These are phyloP conservation scores for Phytophthora ramorum DNA, from an alignment of 352 stramenopile species.

Conservation along the genomic window DNA sequence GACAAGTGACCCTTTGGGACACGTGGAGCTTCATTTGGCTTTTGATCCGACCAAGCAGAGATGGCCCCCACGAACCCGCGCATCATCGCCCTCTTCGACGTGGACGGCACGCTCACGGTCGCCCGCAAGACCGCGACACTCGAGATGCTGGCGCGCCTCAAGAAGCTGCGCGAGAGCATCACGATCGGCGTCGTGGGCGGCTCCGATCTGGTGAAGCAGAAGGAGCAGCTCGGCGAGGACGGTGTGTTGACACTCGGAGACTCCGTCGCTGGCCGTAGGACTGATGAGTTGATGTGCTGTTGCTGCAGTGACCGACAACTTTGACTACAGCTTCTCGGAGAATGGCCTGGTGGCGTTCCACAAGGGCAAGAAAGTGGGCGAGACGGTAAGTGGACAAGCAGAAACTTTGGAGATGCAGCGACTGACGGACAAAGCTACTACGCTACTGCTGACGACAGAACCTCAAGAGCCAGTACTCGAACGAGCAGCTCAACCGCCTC, in stretches of 20 bases:
- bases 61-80: slow-evolving; percentile 85
- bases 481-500: slow-evolving; percentile 98
- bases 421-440: background rate
- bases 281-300: background rate
- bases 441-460: slow-evolving; percentile 53
- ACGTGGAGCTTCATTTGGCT: background rate
- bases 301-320: slow-evolving; percentile 90
- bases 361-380: slow-evolving; percentile 91
- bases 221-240: slow-evolving; percentile 97
- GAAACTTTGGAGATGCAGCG: background rate
- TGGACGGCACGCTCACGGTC: slow-evolving; percentile 98
- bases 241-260: slow-evolving; percentile 48
- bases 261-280: background rate
- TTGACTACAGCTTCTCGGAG: slow-evolving; percentile 99
- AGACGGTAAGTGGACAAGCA: slow-evolving; percentile 58
- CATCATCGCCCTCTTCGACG: slow-evolving; percentile 98
- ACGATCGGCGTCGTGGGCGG: slow-evolving; percentile 98
- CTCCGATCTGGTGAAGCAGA: slow-evolving; percentile 98
- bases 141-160: slow-evolving; percentile 95
- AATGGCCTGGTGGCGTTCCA: slow-evolving; percentile 99
- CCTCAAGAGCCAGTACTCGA: slow-evolving; percentile 94
- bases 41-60: slow-evolving; percentile 7
- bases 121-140: slow-evolving; percentile 91
- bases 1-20: slow-evolving; percentile 2
- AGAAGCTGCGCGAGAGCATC: slow-evolving; percentile 93